phyloP scores from a whole-genome alignment of 1,284 basidiomycete species.

The Sphaerobolus stellatus region DNA sequence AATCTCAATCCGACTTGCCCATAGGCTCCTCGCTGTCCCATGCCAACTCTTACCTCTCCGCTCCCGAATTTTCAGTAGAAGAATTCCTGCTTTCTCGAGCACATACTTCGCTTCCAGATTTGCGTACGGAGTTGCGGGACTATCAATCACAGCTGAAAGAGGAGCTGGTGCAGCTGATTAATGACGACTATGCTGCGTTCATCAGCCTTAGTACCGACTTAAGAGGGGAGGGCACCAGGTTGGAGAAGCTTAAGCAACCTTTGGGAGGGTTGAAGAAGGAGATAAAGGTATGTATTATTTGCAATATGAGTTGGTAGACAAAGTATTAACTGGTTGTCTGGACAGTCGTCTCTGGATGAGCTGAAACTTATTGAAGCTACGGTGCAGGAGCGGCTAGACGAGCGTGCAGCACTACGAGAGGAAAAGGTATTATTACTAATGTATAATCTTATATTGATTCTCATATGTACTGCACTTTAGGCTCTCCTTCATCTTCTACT shows the following conservation, averaged over 20 bases:
- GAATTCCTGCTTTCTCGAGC: conserved; percentile 86
- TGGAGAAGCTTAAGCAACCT: conserved; percentile 67
- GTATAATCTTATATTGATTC: not conserved
- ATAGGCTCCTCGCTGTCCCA: conserved; percentile 78
- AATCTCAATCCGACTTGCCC: conserved; percentile 54
- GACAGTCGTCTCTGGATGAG: conserved; percentile 60
- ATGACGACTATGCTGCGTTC: conserved; percentile 97
- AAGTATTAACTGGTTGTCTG: conserved; percentile 1
- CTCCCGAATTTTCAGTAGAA: conserved; percentile 74
- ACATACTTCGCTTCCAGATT: conserved; percentile 83
- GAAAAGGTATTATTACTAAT: conserved; percentile 61
- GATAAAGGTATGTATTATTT: conserved; percentile 58
- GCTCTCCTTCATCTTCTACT: conserved; percentile 80
- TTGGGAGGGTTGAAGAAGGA: conserved; percentile 61
- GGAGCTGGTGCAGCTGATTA: conserved; percentile 92
- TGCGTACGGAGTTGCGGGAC: conserved; percentile 82
- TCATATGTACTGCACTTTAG: conserved; percentile 37
- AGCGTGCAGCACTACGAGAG: conserved; percentile 72
- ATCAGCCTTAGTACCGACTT: conserved; percentile 92
- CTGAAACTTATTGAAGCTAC: conserved; percentile 68
- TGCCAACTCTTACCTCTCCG: conserved; percentile 68
- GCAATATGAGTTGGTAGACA: conserved; percentile 1
- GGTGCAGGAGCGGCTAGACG: conserved; percentile 74
- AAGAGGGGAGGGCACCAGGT: conserved; percentile 74
- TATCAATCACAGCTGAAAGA: conserved; percentile 85